Conservation (phyloP, 352 stramenopile genomes). For the Thraustotheca clavata region DNA sequence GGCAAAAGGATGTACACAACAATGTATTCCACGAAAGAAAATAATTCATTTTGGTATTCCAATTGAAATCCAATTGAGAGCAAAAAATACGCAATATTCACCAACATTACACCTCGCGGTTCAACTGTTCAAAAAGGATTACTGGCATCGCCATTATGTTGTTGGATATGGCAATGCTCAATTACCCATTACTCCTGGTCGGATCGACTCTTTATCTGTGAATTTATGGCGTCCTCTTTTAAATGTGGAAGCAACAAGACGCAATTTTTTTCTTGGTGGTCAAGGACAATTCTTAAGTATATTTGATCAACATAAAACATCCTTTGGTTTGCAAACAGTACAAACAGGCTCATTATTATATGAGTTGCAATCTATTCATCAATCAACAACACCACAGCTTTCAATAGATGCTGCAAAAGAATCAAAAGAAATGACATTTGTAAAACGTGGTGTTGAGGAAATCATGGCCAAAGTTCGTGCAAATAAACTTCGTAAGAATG, state of each 20-base stretch:
- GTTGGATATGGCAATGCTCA: neutral
- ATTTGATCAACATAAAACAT: conserved; percentile 23
- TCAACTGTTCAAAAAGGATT: neutral
- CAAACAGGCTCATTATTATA: conserved; percentile 33
- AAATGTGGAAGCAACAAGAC: neutral
- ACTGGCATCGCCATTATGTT: neutral
- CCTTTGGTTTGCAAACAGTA: conserved; percentile 32
- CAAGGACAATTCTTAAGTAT: neutral
- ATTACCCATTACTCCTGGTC: neutral
- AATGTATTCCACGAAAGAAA: neutral
- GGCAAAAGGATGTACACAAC: neutral
- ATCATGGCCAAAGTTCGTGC: conserved; percentile 36
- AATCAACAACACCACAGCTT: neutral
- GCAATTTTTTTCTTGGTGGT: neutral
- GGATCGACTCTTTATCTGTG: neutral
- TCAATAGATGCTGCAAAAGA: neutral
- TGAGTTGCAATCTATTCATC: conserved; percentile 24
- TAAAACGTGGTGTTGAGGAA: conserved; percentile 68
- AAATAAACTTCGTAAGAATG: conserved; percentile 35
- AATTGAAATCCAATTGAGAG: neutral
- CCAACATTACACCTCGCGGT: neutral
- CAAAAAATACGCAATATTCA: neutral
- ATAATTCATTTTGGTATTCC: neutral
- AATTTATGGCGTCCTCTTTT: neutral
- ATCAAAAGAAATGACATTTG: conserved; percentile 20